These are phyloP conservation scores for Neoboletus magnificus DNA, from an alignment of 768 basidiomycete species.

Conservation along the genomic window DNA sequence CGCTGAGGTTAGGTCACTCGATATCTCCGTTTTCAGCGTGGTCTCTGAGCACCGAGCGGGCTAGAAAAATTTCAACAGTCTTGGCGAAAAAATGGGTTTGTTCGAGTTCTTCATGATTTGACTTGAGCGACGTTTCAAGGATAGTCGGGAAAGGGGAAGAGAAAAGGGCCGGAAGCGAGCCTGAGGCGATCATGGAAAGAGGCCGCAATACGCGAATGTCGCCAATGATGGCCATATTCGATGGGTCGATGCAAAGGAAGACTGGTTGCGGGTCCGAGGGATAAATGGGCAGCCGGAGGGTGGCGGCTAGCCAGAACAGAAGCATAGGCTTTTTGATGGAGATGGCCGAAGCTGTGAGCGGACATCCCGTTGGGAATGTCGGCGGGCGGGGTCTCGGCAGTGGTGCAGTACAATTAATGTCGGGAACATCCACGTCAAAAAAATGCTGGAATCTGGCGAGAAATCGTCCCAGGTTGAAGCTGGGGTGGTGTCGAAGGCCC, in stretches of 20 bases:
- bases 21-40: not conserved
- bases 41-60: not conserved
- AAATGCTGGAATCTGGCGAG: not conserved
- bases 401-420: not conserved
- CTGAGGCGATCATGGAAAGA: slow-evolving; percentile 8
- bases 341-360: slow-evolving; percentile 6
- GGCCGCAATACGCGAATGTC: not conserved
- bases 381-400: not conserved
- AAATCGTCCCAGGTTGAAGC: not conserved
- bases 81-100: not conserved
- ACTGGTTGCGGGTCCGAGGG: slow-evolving; percentile 25
- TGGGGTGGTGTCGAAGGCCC: not conserved
- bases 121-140: slow-evolving; percentile 11
- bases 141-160: slow-evolving; percentile 6
- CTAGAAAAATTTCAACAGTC: not conserved
- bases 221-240: slow-evolving; percentile 14
- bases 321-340: slow-evolving; percentile 23
- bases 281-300: not conserved
- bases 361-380: not conserved
- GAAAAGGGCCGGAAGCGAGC: slow-evolving; percentile 16
- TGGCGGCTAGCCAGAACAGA: not conserved
- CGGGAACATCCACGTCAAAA: not conserved
- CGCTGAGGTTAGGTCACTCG: not conserved
- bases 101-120: not conserved
- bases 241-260: not conserved